Evolutionary conservation across 176 grass and related monocot species (phyloP), one percentile per base, ranked within the genome.

Genomic region (Zizania latifolia): DNA sequence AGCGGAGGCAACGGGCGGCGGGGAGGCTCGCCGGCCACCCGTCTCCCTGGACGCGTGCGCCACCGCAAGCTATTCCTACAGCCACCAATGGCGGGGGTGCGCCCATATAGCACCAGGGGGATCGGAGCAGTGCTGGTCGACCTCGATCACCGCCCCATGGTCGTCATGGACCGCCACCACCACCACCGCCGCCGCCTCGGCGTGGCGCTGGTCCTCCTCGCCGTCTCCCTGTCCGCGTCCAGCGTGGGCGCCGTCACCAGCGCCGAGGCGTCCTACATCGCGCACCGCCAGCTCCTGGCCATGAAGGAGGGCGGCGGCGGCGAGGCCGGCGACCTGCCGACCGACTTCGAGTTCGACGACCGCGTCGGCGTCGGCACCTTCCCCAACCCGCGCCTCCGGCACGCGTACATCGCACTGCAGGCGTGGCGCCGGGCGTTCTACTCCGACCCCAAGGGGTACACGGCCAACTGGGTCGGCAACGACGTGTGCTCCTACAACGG

Each of bases 351-450:
- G 73, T 70, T 85, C 45, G 81, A 92, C 22, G 61, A 78, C 62
- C 84, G 81, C 2, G 29, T 75, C 4, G 72, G 32, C 44, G 75
- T 36, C 23, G 37, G 22, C 51, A 37, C 2, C 11, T 64, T 92
- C 54, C 22, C 89, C 0, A 88, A 92, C 66, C 61, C 8, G 0
- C 89, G 78, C 6, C 89, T 92, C 46, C 81, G 78, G 17, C 36
- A 46, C 3, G 85, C 89, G 0, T 92, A 88, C 77, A 85, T 92
- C 50, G 85, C 85, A 2, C 68, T 92, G 0, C 89, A 92, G 31
- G 85, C 85, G 0, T 92, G 89, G 85, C 69, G 40, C 4, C 78
- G 65, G n/a, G 89, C 89, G 1, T 88, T 92, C 61, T 92, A 92
- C 73, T 92, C 89, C 4, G 85, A 92, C 68, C 89, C 89, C 15